phyloP scores from a whole-genome alignment of 2,329 filamentous ascomycete genomes.

The Aureobasidium sp. region DNA sequence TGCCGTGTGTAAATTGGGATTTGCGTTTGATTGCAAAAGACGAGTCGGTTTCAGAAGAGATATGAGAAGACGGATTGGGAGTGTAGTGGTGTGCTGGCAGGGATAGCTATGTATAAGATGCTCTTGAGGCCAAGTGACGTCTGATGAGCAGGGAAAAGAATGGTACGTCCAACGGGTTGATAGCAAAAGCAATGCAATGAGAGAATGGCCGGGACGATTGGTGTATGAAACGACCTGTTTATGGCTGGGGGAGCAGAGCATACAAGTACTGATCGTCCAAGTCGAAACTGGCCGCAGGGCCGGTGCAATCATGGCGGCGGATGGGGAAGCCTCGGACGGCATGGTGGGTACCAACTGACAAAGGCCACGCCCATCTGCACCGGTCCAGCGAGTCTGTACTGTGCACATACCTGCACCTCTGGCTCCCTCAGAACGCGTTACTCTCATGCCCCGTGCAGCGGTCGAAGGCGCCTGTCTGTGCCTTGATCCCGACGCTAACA shows the following conservation, averaged over 20 bases:
- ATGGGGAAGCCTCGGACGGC: conserved; percentile 15
- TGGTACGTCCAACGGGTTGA: conserved; percentile 15
- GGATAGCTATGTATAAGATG: conserved; percentile 12
- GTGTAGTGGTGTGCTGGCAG: neutral
- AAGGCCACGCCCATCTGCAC: conserved; percentile 10
- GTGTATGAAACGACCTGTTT: conserved; percentile 11
- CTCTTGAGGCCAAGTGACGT: conserved; percentile 10
- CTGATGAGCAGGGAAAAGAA: conserved; percentile 11
- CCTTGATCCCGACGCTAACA: conserved; percentile 15
- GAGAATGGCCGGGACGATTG: conserved; percentile 21
- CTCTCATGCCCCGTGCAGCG: conserved; percentile 10
- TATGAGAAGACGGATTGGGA: conserved; percentile 1
- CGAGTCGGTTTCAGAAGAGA: conserved; percentile 13
- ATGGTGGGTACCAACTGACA: conserved; percentile 17
- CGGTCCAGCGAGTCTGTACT: conserved; percentile 6
- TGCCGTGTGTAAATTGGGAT: conserved; percentile 13
- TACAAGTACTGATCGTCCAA: conserved; percentile 23
- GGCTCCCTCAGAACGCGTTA: conserved; percentile 9
- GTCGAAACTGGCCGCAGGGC: conserved; percentile 16
- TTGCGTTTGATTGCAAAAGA: conserved; percentile 13
- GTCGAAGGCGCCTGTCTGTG: conserved; percentile 11
- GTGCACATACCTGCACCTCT: conserved; percentile 9
- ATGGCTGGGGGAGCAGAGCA: conserved; percentile 20
- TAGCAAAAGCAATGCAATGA: conserved; percentile 21
- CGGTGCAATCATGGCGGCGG: conserved; percentile 16